Evolutionary conservation across 1,284 basidiomycete genomes (phyloP), one percentile per base, ranked within the genome.

Genomic region (Cryptococcus sp.): DNA sequence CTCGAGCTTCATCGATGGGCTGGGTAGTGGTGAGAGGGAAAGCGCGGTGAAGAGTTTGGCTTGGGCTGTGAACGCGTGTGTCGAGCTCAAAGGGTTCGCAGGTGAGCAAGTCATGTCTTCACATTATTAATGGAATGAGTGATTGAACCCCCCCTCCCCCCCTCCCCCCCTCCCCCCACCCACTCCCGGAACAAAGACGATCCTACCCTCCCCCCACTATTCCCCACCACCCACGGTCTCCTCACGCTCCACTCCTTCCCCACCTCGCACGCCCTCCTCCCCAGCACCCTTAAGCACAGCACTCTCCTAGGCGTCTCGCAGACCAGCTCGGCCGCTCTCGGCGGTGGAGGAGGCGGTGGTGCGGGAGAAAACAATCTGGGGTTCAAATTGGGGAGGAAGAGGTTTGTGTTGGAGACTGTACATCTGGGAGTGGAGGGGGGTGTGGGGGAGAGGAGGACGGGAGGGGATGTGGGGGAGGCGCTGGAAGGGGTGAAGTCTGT

Each of bases 361-460:
- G 92, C 78, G 15, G 80, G 80, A 0, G 80, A 97, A 76, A 97
- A 98, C 76, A 97, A 98, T 68, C 82, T 98, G 16, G 92, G 89
- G 6, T 98, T 98, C 82, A 90, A 88, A 73, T 89, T 92, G 66
- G 94, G 87, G 68, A 81, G 94, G 60, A 92, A 90, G 72, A 79
- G 89, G 39, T 80, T 97, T 49, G 80, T 95, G 21, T 84, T 98
- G 63, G 94, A 98, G 78, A 97, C 92, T 21, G 79, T 97, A 56
- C 91, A 96, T 78, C 81, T 97, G 12, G 95, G 94, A 69, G 82
- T 92, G 4, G 93, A 96, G 71, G 94, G 93, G 11, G 93, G 93
- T 5, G 86, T 91, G 5, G 83, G 86, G 13, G 94, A 96, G 75
- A 81, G 93, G 58, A 80, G 89, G 59, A 93, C 89, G 7, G 53